A percentile compares a stretch with the other conserved stretches of the same genome.
These are phyloP conservation scores for Calonectria ilicicola DNA, from an alignment of 2,329 filamentous ascomycete genomes.

Conservation along the genomic window DNA sequence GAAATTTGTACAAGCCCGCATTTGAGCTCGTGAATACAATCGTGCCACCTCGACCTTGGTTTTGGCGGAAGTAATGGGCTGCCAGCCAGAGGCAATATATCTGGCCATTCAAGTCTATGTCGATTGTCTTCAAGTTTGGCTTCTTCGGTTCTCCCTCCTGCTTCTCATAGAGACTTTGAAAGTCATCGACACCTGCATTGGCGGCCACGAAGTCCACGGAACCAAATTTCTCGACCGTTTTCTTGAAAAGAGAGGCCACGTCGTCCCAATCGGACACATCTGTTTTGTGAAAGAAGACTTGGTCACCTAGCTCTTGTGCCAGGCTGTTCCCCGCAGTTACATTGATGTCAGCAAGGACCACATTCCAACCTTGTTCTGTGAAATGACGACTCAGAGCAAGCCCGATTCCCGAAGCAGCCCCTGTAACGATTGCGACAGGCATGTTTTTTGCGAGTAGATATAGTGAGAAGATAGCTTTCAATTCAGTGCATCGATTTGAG, in stretches of 20 bases:
- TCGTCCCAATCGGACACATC: constrained; percentile 15
- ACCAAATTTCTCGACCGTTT: neutral
- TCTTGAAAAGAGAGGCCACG: constrained; percentile 14
- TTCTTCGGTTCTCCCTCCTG: neutral
- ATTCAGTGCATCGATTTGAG: neutral
- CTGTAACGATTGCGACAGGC: constrained; percentile 4
- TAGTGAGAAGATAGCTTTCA: no score
- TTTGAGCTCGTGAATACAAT: constrained; percentile 10
- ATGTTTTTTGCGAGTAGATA: constrained; percentile 16
- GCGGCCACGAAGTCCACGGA: constrained; percentile 1
- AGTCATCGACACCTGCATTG: constrained; percentile 14
- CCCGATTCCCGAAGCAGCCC: neutral
- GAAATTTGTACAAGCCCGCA: constrained; percentile 10
- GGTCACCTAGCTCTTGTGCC: constrained; percentile 6
- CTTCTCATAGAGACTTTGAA: constrained; percentile 12
- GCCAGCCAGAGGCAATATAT: constrained; percentile 12
- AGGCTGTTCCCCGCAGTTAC: neutral
- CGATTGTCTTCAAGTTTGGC: constrained; percentile 16
- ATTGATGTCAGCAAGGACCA: constrained; percentile 4
- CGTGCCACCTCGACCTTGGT: constrained; percentile 5
- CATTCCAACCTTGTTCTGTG: neutral
- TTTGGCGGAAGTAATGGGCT: constrained; percentile 8
- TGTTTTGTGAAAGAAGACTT: constrained; percentile 16
- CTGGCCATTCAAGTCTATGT: constrained; percentile 7
- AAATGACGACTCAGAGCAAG: neutral